Conservation (phyloP, 139 green algal genomes). For the Asterochloris sp. region DNA sequence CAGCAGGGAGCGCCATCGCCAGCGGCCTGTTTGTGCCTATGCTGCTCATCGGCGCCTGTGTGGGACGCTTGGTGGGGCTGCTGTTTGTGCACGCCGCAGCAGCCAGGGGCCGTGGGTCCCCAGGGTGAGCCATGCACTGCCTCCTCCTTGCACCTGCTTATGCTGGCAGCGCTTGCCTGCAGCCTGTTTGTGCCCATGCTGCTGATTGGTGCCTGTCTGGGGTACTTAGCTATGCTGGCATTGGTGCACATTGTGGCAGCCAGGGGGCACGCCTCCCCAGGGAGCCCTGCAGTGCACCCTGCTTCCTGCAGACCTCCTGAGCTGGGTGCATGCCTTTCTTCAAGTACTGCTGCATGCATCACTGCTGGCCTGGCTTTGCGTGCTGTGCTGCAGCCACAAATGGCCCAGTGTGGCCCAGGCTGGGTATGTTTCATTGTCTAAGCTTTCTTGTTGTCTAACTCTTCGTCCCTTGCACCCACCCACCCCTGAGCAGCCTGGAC, state of each 20-base stretch:
- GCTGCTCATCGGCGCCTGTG: conserved; percentile 78
- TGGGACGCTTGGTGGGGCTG: conserved; percentile 44
- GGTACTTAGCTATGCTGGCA: conserved; percentile 27
- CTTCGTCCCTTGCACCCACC: too few species aligned
- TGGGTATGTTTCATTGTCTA: too few species aligned
- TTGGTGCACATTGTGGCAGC: conserved; percentile 33
- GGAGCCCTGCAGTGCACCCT: not conserved
- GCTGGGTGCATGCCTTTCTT: too few species aligned
- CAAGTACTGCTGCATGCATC: not conserved
- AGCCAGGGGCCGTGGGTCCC: conserved; percentile 21
- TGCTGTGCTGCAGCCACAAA: too few species aligned
- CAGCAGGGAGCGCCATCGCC: conserved; percentile 64
- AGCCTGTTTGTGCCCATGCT: conserved; percentile 93
- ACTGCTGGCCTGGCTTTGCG: not conserved
- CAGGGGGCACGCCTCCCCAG: conserved; percentile 25
- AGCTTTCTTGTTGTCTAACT: too few species aligned
- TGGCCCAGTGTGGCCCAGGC: too few species aligned
- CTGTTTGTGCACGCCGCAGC: conserved; percentile 35
- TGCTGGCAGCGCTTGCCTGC: conserved; percentile 59
- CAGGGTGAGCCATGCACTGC: conserved; percentile 22
- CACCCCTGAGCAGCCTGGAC: too few species aligned
- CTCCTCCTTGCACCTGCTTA: not conserved
- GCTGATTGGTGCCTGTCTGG: conserved; percentile 73
- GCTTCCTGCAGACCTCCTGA: not conserved
- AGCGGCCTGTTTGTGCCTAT: conserved; percentile 89